Percentiles rank a stretch among this genome's conserved stretches.
Conservation (phyloP, 2,329 filamentous ascomycete species). For the Cercospora sp. region DNA sequence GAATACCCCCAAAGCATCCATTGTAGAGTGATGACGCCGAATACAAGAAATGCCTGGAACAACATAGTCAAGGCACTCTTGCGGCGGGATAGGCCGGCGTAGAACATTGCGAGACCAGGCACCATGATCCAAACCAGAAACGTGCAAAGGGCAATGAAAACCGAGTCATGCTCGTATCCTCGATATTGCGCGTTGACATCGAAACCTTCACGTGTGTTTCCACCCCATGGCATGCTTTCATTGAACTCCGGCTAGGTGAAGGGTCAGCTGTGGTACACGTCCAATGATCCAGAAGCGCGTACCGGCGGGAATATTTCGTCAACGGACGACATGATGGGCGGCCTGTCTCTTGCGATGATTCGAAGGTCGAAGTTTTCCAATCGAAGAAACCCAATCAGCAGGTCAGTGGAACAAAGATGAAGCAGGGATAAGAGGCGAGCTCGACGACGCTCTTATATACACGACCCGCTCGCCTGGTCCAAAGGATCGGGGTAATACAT, state of each 20-base stretch:
- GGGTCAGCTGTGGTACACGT: neutral
- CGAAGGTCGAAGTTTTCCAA: neutral
- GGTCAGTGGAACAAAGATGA: neutral
- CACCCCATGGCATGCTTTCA: conserved; percentile 52
- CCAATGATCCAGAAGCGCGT: neutral
- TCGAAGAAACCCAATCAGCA: neutral
- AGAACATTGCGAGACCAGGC: conserved; percentile 64
- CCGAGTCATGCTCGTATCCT: conserved; percentile 62
- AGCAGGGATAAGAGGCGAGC: neutral
- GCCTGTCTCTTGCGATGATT: neutral
- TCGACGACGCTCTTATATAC: neutral
- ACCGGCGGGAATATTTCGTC: conserved; percentile 6
- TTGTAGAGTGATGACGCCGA: conserved; percentile 57
- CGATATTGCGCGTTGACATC: conserved; percentile 61
- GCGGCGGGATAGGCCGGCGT: conserved; percentile 62
- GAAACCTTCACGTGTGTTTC: conserved; percentile 52
- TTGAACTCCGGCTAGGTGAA: conserved; percentile 41
- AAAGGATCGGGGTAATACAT: neutral
- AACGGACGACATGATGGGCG: conserved; percentile 3
- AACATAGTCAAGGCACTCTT: conserved; percentile 63
- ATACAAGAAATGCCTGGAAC: conserved; percentile 62
- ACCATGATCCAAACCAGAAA: conserved; percentile 67
- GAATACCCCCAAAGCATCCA: conserved; percentile 67
- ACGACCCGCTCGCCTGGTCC: neutral
- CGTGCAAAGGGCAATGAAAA: conserved; percentile 58